Evolutionary conservation across 1,139 yeast species (phyloP), one percentile per base, ranked within the genome.

Genomic region (Pichia sp.): DNA sequence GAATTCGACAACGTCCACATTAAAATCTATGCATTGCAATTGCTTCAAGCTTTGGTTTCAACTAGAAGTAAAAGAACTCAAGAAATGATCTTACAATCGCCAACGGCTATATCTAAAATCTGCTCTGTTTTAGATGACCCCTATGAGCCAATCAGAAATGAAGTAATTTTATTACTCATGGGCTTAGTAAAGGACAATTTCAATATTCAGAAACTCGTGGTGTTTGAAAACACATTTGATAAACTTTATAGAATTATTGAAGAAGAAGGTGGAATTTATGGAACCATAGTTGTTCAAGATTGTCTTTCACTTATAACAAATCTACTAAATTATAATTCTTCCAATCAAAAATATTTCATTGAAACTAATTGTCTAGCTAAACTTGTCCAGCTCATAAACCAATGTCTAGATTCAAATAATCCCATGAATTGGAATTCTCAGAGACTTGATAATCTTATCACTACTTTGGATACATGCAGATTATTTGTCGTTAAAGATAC

Each of bases 221-320:
- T 95, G 0, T 93, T 93, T 57, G 97, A 91, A 59, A 89, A 86
- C 50, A 83, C 95, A 0, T 89, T 91, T 57, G 96, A 86, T 50
- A 76, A 72, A 49, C 63, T 89, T 15, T 88, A 91, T 53, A 71
- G 68, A 31, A 83, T 91, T 12, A 80, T 91, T 21, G 79, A 77
- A 22, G 83, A 78, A 49, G 97, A 91, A 60, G 96, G 96, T 17
- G 96, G 96, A 1, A 71, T 88, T 10, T 71, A 89, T 44, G 96
- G 95, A 7, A 88, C 95, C n/a, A 72, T 88, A 22, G 77, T 86
- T 24, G 95, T 89, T 6, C 93, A 84, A 56, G 97, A 93, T 62
- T 85, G 96, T 59, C 66, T 93, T 45, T 74, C 88, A 0, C 66
- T 93, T 37, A 67, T 89, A 14, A 72, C 81, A 21, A 83, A 83